Conservation (phyloP, 352 stramenopile genomes). For the Pythium coloratum region DNA sequence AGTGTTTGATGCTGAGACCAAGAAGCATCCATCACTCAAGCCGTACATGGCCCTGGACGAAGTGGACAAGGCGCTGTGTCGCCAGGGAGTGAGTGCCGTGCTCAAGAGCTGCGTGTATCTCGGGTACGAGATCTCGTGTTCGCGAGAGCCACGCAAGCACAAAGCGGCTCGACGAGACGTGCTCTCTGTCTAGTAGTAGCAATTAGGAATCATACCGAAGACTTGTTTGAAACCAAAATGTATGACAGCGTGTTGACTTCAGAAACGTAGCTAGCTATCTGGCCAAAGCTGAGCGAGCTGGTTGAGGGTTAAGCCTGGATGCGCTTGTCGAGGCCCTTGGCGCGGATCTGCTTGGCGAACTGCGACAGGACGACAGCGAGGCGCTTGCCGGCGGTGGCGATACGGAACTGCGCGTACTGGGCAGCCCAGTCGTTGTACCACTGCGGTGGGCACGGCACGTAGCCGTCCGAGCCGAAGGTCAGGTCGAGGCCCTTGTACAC, state of each 20-base stretch:
- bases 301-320: neutral
- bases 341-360: constrained; percentile 28
- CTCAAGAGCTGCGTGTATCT: constrained; percentile 59
- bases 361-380: constrained; percentile 36
- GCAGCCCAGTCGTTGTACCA: constrained; percentile 27
- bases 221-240: neutral
- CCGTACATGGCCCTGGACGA: constrained; percentile 63
- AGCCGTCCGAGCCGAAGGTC: constrained; percentile 23
- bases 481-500: constrained; percentile 34
- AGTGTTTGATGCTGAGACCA: constrained; percentile 40
- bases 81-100: constrained; percentile 45
- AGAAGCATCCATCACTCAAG: constrained; percentile 58
- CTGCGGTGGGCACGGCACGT: constrained; percentile 30
- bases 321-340: constrained; percentile 16
- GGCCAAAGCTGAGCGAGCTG: neutral
- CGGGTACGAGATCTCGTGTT: constrained; percentile 48
- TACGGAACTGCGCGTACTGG: constrained; percentile 24
- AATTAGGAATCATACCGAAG: neutral
- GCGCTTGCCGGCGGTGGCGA: constrained; percentile 31
- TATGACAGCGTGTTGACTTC: constrained; percentile 4
- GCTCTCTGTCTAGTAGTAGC: neutral
- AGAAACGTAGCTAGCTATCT: neutral
- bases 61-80: constrained; percentile 45
- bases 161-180: neutral
- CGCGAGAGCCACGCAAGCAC: constrained; percentile 1